Base-by-base conservation (phyloP, 352 stramenopile genomes). In the Phytopythium cucurbitacearum region DNA sequence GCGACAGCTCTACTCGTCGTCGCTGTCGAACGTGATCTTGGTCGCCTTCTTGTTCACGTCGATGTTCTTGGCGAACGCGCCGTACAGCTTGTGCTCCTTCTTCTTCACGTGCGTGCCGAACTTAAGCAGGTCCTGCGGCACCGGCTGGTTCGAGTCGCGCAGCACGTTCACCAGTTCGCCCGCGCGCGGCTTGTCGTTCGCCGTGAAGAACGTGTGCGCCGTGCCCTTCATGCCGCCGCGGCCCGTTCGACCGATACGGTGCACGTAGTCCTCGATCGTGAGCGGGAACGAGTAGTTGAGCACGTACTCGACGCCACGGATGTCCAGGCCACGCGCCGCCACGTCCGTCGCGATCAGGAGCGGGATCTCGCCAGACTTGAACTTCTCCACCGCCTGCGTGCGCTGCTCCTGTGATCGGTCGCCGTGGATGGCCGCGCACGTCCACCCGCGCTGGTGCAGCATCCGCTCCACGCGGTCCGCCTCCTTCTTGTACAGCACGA, bases 71-170 rank as follows among this genome's bases (percentile, higher is more conserved):
- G 92, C 91, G 44, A 98, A 98, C 47, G 95, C 97, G 46, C 97
- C 97, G 66, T 99, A 99, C 15, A 99, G 69, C 65, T 99, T 99
- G 87, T 99, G 95, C 71, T 99, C 95, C 89, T 99, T 99, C 84
- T 99, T 99, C 80, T 99, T 99, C 47, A 99, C 98, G 36, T 98
- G 97, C 57, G 96, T 99, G 57, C 97, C 97, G 72, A 99, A 99
- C 67, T 98, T 98, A 64, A 96, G 91, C 37, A 99, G 74, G 45
- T 96, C 95, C 32, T 93, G 81, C 3, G 97, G 97, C 55, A 98
- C 87, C 28, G 80, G 53, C 65, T 98, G 92, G 51, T 96, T 97
- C 47, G 94, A 87, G 55, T 98, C 89, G 55, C 80, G 87, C 73
- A 99, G 85, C 16, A 99, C 73, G 65, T 98, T 97, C 40, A 99